Percentiles rank a stretch among this genome's conserved stretches.
phyloP scores from a whole-genome alignment of 2,329 filamentous ascomycete genomes.

The Helotiales sp. region DNA sequence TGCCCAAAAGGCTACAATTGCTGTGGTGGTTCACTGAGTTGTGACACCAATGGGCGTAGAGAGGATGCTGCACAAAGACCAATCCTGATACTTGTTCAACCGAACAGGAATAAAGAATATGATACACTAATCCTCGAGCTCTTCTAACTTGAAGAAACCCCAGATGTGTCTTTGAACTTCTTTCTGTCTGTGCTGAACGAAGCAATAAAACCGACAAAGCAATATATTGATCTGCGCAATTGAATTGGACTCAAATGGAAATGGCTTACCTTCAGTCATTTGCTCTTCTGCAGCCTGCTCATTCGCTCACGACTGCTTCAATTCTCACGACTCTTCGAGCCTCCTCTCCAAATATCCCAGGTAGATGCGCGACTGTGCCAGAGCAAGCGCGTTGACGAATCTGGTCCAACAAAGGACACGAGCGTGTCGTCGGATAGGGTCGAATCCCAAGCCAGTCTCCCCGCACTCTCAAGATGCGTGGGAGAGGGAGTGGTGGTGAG shows the following conservation, averaged over 20 bases:
- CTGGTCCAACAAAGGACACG: background rate
- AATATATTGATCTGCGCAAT: conserved; percentile 6
- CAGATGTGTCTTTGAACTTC: too few relatives aligned
- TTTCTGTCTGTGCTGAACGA: background rate
- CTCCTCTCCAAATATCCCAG: background rate
- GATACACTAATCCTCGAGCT: background rate
- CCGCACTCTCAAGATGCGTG: conserved; percentile 2
- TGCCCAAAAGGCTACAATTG: conserved; percentile 5
- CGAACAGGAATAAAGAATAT: background rate
- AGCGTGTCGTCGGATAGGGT: background rate
- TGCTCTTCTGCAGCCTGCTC: conserved; percentile 16
- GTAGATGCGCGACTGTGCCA: background rate
- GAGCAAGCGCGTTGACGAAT: background rate
- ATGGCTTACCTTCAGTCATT: conserved; percentile 33
- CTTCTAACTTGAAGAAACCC: background rate
- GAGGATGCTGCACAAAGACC: conserved; percentile 1
- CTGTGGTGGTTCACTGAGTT: background rate
- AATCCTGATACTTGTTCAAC: conserved; percentile 6
- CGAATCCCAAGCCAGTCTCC: background rate
- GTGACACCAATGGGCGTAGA: conserved; percentile 8
- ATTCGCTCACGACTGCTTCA: conserved; percentile 8
- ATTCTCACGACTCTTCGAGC: conserved; percentile 2
- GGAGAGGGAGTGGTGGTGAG: background rate
- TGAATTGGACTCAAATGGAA: too few relatives aligned
- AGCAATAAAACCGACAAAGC: background rate